Evolutionary conservation across 257 asterid species (phyloP).

Genomic region (Salvia splendens): DNA sequence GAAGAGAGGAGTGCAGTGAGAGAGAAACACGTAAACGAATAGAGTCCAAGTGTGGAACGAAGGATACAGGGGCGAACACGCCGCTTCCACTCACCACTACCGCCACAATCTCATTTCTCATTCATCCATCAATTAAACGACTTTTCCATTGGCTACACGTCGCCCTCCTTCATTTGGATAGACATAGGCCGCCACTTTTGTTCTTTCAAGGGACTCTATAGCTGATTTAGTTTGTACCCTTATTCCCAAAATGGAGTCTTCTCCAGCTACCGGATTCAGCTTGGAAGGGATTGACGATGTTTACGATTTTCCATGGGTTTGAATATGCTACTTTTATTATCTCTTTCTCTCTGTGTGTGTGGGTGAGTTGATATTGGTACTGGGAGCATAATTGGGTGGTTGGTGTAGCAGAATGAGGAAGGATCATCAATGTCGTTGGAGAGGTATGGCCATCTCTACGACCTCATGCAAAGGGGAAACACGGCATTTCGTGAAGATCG

Average conservation of each 20-base stretch:
- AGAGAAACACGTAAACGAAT: slow-evolving; percentile 76
- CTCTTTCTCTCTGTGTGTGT: background rate
- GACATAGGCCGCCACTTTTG: background rate
- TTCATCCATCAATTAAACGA: slow-evolving; percentile 26
- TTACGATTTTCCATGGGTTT: slow-evolving; percentile 68
- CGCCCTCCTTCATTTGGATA: background rate
- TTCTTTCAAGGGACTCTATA: slow-evolving; percentile 12
- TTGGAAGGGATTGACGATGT: slow-evolving; percentile 76
- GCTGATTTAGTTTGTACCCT: slow-evolving; percentile 1
- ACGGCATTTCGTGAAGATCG: slow-evolving; percentile 64
- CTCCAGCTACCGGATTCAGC: slow-evolving; percentile 45
- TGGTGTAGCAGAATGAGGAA: slow-evolving; percentile 57
- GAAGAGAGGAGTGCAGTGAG: slow-evolving; percentile 4
- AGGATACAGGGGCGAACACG: slow-evolving; percentile 65
- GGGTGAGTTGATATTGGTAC: background rate
- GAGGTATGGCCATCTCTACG: slow-evolving; percentile 56
- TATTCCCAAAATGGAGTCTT: slow-evolving; percentile 41
- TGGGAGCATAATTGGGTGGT: slow-evolving; percentile 25
- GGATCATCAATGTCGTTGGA: slow-evolving; percentile 65
- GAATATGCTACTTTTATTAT: slow-evolving; percentile 1
- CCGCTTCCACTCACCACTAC: slow-evolving; percentile 28
- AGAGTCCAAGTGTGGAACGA: slow-evolving; percentile 64
- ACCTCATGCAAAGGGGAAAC: slow-evolving; percentile 68
- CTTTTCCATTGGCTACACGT: slow-evolving; percentile 10
- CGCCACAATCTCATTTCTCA: slow-evolving; percentile 29